Conservation (phyloP, 495 filamentous ascomycete genomes). For the Penicillium nucicola region DNA sequence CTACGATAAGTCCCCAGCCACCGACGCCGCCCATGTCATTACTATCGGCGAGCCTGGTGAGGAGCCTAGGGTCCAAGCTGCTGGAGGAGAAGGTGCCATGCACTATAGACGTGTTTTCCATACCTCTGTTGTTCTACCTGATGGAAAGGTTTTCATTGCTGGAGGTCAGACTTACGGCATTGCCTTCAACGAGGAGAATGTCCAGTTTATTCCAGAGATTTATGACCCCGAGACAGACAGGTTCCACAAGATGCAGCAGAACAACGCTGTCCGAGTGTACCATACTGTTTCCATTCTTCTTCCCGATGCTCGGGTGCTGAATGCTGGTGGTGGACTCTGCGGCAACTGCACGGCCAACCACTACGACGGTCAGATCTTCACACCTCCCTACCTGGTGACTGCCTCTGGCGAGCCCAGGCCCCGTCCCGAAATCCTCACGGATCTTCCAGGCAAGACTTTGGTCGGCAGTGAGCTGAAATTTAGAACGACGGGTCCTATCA, state of each 20-base stretch:
- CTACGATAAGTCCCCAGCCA: conserved; percentile 42
- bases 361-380: conserved; percentile 56
- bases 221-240: conserved; percentile 43
- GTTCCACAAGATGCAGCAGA: conserved; percentile 18
- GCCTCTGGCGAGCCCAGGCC: neutral
- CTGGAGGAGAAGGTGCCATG: conserved; percentile 34
- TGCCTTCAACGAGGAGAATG: conserved; percentile 49
- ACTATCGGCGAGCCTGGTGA: conserved; percentile 33
- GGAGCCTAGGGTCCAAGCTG: conserved; percentile 20
- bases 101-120: conserved; percentile 46
- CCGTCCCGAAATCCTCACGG: conserved; percentile 3
- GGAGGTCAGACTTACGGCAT: conserved; percentile 49
- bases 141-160: conserved; percentile 53
- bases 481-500: conserved; percentile 1
- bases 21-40: conserved; percentile 45
- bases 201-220: conserved; percentile 46
- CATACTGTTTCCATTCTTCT: conserved; percentile 55
- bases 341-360: conserved; percentile 52
- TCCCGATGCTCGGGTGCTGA: conserved; percentile 52
- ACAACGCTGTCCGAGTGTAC: conserved; percentile 52
- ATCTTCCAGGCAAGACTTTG: neutral
- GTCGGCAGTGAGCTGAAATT: conserved; percentile 30
- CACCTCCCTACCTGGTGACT: conserved; percentile 48
- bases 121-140: conserved; percentile 54
- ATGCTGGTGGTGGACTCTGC: conserved; percentile 56